Conservation (phyloP, 108 stramenopile genomes). For the Pseudonitzschia pungens region DNA sequence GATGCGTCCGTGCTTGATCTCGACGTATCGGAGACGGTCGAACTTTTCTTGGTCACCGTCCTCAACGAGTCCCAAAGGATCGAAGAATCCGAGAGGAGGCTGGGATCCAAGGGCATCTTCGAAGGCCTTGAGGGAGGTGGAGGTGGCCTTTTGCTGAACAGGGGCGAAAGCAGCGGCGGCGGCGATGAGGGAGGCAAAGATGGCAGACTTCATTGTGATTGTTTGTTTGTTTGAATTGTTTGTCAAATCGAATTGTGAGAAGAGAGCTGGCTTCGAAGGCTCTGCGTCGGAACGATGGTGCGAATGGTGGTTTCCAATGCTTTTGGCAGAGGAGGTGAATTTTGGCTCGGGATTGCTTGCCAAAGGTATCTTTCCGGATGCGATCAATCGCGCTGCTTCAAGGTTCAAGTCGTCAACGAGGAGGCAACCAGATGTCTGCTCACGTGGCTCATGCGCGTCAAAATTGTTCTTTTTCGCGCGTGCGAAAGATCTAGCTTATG, state of each 20-base stretch:
- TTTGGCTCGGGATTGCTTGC: no score
- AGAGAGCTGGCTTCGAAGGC: background rate
- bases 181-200: constrained; percentile 55
- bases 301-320: no score
- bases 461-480: no score
- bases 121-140: constrained; percentile 60
- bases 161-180: constrained; percentile 63
- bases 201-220: constrained; percentile 52
- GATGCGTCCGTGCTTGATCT: constrained; percentile 81
- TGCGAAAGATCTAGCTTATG: no score
- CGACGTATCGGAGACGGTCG: constrained; percentile 58
- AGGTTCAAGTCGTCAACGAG: no score
- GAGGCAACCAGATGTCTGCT: no score
- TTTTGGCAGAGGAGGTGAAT: no score
- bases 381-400: no score
- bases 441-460: no score
- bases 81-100: constrained; percentile 87
- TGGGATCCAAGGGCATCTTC: constrained; percentile 87
- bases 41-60: constrained; percentile 60
- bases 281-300: no score
- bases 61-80: constrained; percentile 73
- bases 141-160: constrained; percentile 34
- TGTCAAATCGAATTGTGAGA: background rate
- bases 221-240: constrained; percentile 10
- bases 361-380: no score